Conservation (phyloP, 352 stramenopile species). For the Phytophthora cactorum region DNA sequence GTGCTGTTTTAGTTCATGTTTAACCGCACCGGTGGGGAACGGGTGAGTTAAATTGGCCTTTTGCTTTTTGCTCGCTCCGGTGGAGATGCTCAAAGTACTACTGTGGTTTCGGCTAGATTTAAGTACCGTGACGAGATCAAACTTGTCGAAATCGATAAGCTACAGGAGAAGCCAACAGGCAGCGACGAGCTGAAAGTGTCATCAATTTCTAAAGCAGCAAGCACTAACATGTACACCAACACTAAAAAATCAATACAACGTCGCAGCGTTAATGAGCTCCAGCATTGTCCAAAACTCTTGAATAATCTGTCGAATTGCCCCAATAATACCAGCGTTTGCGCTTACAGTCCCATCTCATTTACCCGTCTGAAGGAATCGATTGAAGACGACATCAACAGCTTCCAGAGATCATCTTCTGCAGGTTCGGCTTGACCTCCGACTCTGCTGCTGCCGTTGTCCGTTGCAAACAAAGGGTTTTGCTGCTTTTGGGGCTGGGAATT, state of each 20-base stretch:
- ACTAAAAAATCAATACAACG: too few relatives aligned
- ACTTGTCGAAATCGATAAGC: too few relatives aligned
- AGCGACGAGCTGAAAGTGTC: too few relatives aligned
- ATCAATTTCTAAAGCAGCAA: too few relatives aligned
- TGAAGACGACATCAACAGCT: conserved; percentile 71
- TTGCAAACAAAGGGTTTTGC: conserved; percentile 37
- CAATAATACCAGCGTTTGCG: neutral
- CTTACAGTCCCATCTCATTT: conserved; percentile 46
- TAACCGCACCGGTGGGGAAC: too few relatives aligned
- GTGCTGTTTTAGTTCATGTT: too few relatives aligned
- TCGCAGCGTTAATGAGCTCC: neutral
- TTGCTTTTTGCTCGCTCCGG: too few relatives aligned
- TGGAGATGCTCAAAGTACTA: neutral
- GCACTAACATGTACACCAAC: too few relatives aligned
- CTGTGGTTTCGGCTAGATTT: too few relatives aligned
- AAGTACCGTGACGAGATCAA: too few relatives aligned
- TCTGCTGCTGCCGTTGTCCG: conserved; percentile 1
- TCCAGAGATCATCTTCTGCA: conserved; percentile 70
- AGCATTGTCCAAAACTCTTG: neutral
- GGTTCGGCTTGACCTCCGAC: conserved; percentile 14
- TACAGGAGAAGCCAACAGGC: too few relatives aligned
- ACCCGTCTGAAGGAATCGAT: conserved; percentile 57
- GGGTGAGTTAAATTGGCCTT: too few relatives aligned
- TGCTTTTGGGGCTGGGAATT: conserved; percentile 15
- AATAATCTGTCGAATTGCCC: conserved; percentile 1